A percentile compares a stretch with the other conserved stretches of the same genome.
Evolutionary conservation across 2,329 filamentous ascomycete species (phyloP).

Genomic region (Diplodia scrobiculata): DNA sequence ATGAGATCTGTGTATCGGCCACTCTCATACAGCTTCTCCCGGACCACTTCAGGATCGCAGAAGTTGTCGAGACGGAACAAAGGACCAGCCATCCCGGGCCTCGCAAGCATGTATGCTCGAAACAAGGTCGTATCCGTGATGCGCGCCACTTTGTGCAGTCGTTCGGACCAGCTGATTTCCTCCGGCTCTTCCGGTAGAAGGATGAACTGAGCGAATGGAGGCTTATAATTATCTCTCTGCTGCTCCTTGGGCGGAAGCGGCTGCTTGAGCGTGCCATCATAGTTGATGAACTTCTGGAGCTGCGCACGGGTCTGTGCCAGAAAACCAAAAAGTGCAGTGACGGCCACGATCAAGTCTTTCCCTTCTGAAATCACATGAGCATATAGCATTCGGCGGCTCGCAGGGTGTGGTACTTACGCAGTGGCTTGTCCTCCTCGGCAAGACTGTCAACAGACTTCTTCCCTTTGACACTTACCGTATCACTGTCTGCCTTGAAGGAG

Average conservation of each 20-base stretch:
- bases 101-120: constrained; percentile 90
- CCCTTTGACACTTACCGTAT: constrained; percentile 57
- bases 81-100: constrained; percentile 79
- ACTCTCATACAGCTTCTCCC: constrained; percentile 85
- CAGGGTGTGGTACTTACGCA: constrained; percentile 31
- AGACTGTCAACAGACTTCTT: constrained; percentile 49
- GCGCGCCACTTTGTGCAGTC: constrained; percentile 73
- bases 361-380: constrained; percentile 58
- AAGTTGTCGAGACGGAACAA: constrained; percentile 96
- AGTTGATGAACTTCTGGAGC: constrained; percentile 62
- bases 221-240: constrained; percentile 43
- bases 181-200: constrained; percentile 40
- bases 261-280: constrained; percentile 61
- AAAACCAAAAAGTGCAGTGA: constrained; percentile 81
- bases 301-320: constrained; percentile 78
- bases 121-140: constrained; percentile 94
- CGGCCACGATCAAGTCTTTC: constrained; percentile 79
- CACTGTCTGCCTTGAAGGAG: constrained; percentile 60
- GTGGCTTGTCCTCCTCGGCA: constrained; percentile 51
- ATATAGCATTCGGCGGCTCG: not conserved
- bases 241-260: constrained; percentile 53
- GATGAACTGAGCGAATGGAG: constrained; percentile 50
- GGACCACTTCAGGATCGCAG: constrained; percentile 92
- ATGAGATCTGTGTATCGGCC: constrained; percentile 90
- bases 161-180: constrained; percentile 65